Percentiles rank a stretch among this genome's conserved stretches.
Conservation (phyloP, 306 rosid genomes). For the Luffa acutangula region DNA sequence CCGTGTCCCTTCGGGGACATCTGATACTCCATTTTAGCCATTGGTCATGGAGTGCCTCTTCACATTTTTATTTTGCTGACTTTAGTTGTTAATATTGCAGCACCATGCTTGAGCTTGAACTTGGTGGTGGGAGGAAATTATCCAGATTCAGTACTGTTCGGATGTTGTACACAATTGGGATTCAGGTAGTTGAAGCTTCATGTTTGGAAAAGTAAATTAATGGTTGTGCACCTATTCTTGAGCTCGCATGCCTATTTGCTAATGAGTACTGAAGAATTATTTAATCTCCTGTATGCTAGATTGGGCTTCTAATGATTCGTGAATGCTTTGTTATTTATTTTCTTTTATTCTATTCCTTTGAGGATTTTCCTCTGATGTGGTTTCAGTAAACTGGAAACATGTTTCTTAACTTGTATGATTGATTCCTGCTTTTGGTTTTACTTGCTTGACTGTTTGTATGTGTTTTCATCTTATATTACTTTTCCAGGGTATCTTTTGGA, state of each 20-base stretch:
- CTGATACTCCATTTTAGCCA: background rate
- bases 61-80: constrained; percentile 14
- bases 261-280: background rate
- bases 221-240: constrained; percentile 7
- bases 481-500: constrained; percentile 88
- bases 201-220: background rate
- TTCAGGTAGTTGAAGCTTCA: constrained; percentile 49
- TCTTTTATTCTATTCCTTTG: background rate
- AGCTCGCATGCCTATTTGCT: background rate
- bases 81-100: constrained; percentile 30
- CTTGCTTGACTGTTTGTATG: background rate
- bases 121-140: constrained; percentile 92
- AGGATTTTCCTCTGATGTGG: background rate
- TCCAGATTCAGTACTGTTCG: constrained; percentile 77
- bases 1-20: too few relatives aligned
- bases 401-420: background rate
- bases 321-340: background rate
- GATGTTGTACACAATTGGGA: constrained; percentile 76
- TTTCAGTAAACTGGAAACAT: background rate
- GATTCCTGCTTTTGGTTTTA: background rate
- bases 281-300: background rate
- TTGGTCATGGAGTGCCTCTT: background rate
- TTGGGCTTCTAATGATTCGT: background rate
- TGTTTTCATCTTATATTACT: constrained; percentile 11
- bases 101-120: constrained; percentile 79